Evolutionary conservation across 2,329 filamentous ascomycete genomes (phyloP).

Genomic region (Neobulgaria alba): DNA sequence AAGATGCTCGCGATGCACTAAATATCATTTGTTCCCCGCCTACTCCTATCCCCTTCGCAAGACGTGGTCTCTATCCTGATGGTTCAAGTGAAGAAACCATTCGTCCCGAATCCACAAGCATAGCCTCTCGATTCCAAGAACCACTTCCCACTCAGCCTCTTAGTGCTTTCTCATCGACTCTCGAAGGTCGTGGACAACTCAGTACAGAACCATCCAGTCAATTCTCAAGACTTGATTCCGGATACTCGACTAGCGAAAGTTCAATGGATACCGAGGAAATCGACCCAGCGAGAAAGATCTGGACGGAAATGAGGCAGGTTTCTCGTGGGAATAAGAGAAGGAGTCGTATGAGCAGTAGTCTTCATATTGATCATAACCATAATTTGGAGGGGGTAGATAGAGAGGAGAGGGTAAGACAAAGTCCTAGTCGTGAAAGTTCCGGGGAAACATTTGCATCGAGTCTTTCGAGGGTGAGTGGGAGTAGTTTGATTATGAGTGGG

Average conservation of each 20-base stretch:
- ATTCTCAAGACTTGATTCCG: conserved; percentile 3
- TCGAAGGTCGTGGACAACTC: not conserved
- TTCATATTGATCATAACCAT: conserved; percentile 19
- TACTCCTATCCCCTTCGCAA: conserved; percentile 8
- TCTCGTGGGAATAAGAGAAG: conserved; percentile 15
- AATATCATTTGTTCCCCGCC: conserved; percentile 15
- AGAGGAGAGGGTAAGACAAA: too few relatives aligned
- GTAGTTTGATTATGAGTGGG: not conserved
- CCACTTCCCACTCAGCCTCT: not conserved
- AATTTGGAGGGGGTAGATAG: conserved; percentile 14
- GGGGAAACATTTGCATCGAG: conserved; percentile 5
- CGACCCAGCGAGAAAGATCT: conserved; percentile 28
- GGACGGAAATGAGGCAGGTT: conserved; percentile 24
- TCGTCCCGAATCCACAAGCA: conserved; percentile 5
- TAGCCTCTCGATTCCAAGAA: conserved; percentile 1
- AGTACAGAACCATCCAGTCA: conserved; percentile 1
- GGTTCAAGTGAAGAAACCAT: conserved; percentile 16
- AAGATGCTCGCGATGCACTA: conserved; percentile 17
- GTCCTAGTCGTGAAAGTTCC: conserved; percentile 10
- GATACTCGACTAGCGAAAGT: not conserved
- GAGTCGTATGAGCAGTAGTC: conserved; percentile 11
- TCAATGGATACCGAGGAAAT: conserved; percentile 11
- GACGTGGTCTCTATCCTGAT: not conserved
- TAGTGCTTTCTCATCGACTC: not conserved
- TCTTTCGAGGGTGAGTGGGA: not conserved